Evolutionary conservation across 2,329 filamentous ascomycete genomes (phyloP), one percentile per base, ranked within the genome.

Genomic region (Xylariaceae sp.): DNA sequence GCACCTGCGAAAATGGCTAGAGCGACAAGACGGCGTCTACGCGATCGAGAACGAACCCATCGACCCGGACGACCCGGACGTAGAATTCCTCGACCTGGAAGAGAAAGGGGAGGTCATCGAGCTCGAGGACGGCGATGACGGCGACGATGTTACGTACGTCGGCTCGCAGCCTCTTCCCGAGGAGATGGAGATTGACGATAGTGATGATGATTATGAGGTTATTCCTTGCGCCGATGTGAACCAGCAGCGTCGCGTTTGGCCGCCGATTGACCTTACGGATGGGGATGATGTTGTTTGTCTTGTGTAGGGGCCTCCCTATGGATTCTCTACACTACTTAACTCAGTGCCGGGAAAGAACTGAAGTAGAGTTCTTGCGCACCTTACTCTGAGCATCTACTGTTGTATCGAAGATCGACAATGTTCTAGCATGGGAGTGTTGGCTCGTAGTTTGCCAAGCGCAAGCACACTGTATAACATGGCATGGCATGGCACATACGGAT

Each of bases 1-100:
- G n/a, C 76, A 80, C 46, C 61, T 83, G 8, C 67, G 74, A 16
- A 57, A 66, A 7, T 79, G 74, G 70, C 63, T 83, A 1, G 65
- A 79, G 13, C 57, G 65, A 1, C 63, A 72, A 18, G 80, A 83
- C 50, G 65, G 70, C 0, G 63, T 76, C 16, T 54, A 42, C 32
- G 15, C 58, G 21, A 7, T 47, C 0, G 53, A 56, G 16, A 56
- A 63, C 10, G 62, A 64, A 44, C 50, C 53, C 3, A 48, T 62
- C 22, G 62, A 65, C 21, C 45, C 49, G 3, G 62, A 64, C 13
- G 59, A 62, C 10, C 55, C 54, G 1, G 43, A 61, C 26, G 21
- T 55, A 18, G 54, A 47, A 22, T 43, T 57, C 9, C 5, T 51
- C 5, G 58, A 60, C 36, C 48, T 53, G 3, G 50, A 54, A 26